Evolutionary conservation across 139 green algal species (phyloP), one percentile per base, ranked within the genome.

Genomic region (Astrephomene gubernaculifera): DNA sequence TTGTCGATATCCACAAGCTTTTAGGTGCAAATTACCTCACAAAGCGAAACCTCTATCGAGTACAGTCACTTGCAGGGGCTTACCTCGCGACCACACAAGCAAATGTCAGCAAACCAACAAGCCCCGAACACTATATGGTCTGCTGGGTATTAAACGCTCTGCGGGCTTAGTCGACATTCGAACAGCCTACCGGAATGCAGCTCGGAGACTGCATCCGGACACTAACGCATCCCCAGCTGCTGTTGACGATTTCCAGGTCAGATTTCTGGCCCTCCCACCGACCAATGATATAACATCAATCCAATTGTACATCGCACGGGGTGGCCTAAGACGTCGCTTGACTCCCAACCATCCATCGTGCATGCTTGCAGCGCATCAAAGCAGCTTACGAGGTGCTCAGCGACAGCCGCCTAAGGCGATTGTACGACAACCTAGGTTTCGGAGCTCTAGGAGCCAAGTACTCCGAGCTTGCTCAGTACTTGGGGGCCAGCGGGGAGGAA

Each of bases 241-340:
- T 24, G 54, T 72, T 4, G 79, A 82, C 3, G 70, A 76, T 35
- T 89, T 89, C 33, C 79, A 89, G 86, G 86, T 89, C 17, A 8
- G 29, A 25, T 36, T 52, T 33, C 36, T 6, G 43, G 19, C 25
- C 38, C n/a, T n/a, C n/a, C n/a, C n/a, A n/a, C n/a, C n/a, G n/a
- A n/a, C n/a, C n/a, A n/a, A n/a, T n/a, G n/a, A n/a, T n/a, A n/a
- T n/a, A n/a, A n/a, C n/a, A n/a, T n/a, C n/a, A n/a, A n/a, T n/a
- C n/a, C n/a, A n/a, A n/a, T n/a, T n/a, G n/a, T n/a, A n/a, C n/a
- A n/a, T n/a, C n/a, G n/a, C n/a, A n/a, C n/a, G n/a, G n/a, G n/a
- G n/a, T n/a, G n/a, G n/a, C n/a, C 41, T 8, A 27, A 54, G 10
- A 44, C 63, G 52, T 43, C 21, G 33, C 38, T 54, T 75, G 7